Evolutionary conservation across 2,329 filamentous ascomycete species (phyloP), one percentile per base, ranked within the genome.

Genomic region (Pseudohalonectria lignicola): DNA sequence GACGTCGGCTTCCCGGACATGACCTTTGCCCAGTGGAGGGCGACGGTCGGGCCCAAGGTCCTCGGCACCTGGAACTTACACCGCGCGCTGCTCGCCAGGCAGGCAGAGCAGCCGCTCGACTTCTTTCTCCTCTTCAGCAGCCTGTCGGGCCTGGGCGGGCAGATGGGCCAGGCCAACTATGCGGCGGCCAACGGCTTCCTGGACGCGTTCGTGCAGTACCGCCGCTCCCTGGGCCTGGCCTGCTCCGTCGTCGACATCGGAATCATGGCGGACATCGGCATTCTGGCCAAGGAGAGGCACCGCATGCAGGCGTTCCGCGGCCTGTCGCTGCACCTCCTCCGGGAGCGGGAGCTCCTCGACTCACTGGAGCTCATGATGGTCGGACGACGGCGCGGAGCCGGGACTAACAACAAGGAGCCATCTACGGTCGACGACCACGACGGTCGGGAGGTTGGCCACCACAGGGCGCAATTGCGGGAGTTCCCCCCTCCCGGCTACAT

Each of bases 1-100:
- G 45, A 46, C 25, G 26, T 19, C 15, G 38, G 36, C 15, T 31
- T 51, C 26, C 36, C 45, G 12, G 46, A 48, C 20, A 59, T 61
- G 50, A 46, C 48, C 20, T 41, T 46, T 40, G 39, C 43, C 15
- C 41, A 57, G 6, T 63, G 57, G 56, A 37, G 44, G 5, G 40
- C 43, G 4, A 47, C 61, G 1, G 53, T 68, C 2, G 48, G 53
- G 9, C 63, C 66, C 42, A 68, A 69, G 25, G 55, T 62, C 10
- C 30, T 49, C 9, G 59, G 58, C 3, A 56, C 56, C 5, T 57
- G 51, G 52, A 64, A 64, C 38, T 50, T 66, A 1, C 59, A 66
- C 42, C 37, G 53, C 1, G 44, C 49, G 2, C 46, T 58, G 13
- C 23, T 26, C 8, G 23, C 7, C 7, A 26, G 23, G 8, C 8